A percentile compares a stretch with the other conserved stretches of the same genome.
Conservation (phyloP, 305 asterid genomes). For the Rubia tinctorum region DNA sequence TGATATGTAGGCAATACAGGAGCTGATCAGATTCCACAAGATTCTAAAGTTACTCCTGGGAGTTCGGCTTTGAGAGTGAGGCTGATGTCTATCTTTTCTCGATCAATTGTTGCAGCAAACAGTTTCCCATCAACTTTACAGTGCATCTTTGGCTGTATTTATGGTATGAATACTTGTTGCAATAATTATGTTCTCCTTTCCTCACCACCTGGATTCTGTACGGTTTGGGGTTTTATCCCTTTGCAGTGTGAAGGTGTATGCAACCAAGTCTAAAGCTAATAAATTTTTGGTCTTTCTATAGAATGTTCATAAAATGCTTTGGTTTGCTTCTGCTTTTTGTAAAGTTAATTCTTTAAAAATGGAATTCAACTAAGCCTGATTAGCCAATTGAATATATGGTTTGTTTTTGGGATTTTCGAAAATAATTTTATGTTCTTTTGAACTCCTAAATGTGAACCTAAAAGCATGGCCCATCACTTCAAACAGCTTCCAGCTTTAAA, state of each 20-base stretch:
- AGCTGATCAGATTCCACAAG: conserved; percentile 58
- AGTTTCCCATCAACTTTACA: conserved; percentile 92
- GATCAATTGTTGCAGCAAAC: conserved; percentile 89
- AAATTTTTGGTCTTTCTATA: background rate
- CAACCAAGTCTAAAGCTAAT: no score
- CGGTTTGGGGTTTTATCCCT: background rate
- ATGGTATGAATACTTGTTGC: conserved; percentile 43
- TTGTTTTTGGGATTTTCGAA: background rate
- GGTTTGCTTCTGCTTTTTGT: conserved; percentile 5
- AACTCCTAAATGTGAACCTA: background rate
- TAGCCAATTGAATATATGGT: background rate
- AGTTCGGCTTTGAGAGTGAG: conserved; percentile 65
- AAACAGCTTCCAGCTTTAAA: background rate
- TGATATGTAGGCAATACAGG: conserved; percentile 59
- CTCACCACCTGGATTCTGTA: background rate
- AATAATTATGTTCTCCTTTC: background rate
- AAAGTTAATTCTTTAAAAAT: background rate
- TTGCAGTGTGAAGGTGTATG: background rate
- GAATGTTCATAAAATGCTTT: background rate
- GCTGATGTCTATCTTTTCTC: conserved; percentile 84
- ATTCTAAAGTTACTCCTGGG: conserved; percentile 66
- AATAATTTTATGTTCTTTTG: background rate
- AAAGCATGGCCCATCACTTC: background rate
- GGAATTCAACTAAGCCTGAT: background rate
- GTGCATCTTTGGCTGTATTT: conserved; percentile 92